Evolutionary conservation across 192 early-diverging fungal genomes (phyloP), one percentile per base, ranked within the genome.

Genomic region (Linnemannia exigua): DNA sequence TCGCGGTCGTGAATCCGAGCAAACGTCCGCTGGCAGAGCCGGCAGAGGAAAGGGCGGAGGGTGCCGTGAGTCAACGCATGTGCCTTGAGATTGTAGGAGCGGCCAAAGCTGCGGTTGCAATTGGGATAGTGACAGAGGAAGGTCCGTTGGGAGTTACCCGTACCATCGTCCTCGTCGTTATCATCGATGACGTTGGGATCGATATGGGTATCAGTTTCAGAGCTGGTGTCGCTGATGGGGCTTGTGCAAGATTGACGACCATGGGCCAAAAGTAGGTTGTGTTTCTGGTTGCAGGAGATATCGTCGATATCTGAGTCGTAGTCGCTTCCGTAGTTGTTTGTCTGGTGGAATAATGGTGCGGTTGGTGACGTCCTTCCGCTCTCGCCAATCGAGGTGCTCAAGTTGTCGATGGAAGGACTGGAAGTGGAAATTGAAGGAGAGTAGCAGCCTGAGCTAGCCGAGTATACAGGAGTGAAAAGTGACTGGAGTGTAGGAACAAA

Each of bases 1-100:
- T 95, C 93, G 8, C 94, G 72, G 46, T 87, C 97, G 79, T 98
- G 96, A 84, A 96, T 92, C 1, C 97, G 92, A 14, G 96, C 92
- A 90, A 98, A 98, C 19, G 90, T 83, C 72, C 91, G 89, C 3
- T 89, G 75, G 83, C 97, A 98, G 87, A 91, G 92, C 1, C 71
- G 74, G 71, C 95, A 96, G 72, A 82, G 83, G 79, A 90, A 94
- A 9, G 95, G 95, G 3, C 93, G 91, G 72, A 94, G 90, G 2
- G 87, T 76, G 31, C 91, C 91, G 72, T 96, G 95, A 0, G 93
- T 94, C 61, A 92, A 76, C 8, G 90, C 87, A 81, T 96, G 95
- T 14, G 94, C 93, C 79, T 93, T 93, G 38, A 95, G 90, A 68
- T 95, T 95, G 78, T 94, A 94, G 58, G 89, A 91, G 9, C 93